Evolutionary conservation across 2,329 filamentous ascomycete species (phyloP), one percentile per base, ranked within the genome.

Genomic region (Colletotrichum sp.): DNA sequence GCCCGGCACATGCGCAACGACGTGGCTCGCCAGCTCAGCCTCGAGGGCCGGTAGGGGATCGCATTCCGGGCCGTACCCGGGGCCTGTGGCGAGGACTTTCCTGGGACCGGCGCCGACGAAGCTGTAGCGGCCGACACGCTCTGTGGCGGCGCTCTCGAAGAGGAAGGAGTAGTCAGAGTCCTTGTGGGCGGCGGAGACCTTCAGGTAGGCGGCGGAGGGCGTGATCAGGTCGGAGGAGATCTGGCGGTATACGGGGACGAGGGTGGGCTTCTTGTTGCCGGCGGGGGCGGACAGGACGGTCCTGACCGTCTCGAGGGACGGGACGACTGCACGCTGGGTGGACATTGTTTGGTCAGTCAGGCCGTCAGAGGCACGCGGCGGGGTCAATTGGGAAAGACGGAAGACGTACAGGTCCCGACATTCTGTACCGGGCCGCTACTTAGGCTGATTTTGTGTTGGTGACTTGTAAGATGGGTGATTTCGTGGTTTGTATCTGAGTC

Each of bases 171-270:
- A 93, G 79, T 95, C 93, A 65, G 94, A 95, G 57, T 84, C 81
- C 79, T 90, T 88, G 34, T 91, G 94, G 89, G 94, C 93, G 77
- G 93, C 90, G 44, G 95, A 93, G 80, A 98, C 90, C 86, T 98
- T 99, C 79, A 99, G 91, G 86, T 99, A 99, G 80, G 98, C 96
- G 78, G 95, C 92, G n/a, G 95, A 96, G 5, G 97, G 97, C 2
- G 96, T 99, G 84, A 99, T 91, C 79, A 99, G 93, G 85, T 98
- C 96, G 80, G 96, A 96, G 8, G 95, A 93, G 80, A 98, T 95
- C 78, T 96, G 95, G 30, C 94, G 93, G 85, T 93, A 96, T 57
- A 98, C 85, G 3, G 96, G 95, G 11, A 98, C 91, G 77, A 98
- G 91, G 81, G 97, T 98, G 16, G 93, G 84, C 78, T 85, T 82